phyloP scores from a whole-genome alignment of 331 rosid genomes.

The Malus hybrid region DNA sequence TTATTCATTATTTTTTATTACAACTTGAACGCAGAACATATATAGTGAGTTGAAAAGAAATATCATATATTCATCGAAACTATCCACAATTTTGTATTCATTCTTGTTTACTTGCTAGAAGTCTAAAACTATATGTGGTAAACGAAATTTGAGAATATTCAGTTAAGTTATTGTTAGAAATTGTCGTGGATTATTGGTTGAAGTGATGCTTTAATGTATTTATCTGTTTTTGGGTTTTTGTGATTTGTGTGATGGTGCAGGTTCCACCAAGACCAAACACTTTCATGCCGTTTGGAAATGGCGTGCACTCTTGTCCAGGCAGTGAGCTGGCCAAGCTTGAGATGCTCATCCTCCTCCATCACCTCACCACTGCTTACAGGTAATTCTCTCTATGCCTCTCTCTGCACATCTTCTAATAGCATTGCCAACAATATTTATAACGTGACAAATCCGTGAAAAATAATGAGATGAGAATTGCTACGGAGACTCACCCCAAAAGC shows the following conservation, averaged over 20 bases:
- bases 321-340: conserved; percentile 93
- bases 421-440: neutral
- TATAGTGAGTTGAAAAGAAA: no score
- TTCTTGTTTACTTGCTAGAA: no score
- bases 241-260: conserved; percentile 50
- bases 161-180: neutral
- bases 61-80: no score
- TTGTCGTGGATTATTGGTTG: neutral
- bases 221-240: neutral
- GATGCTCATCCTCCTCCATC: conserved; percentile 76
- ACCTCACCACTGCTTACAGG: conserved; percentile 78
- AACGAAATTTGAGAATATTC: neutral
- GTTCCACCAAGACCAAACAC: conserved; percentile 85
- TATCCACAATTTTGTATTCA: no score
- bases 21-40: no score
- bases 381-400: neutral
- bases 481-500: no score
- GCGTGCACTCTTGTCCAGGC: conserved; percentile 94
- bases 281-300: conserved; percentile 88
- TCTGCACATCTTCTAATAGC: neutral
- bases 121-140: neutral
- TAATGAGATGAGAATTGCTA: no score
- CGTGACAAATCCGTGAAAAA: no score
- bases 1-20: no score
- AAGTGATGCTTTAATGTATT: neutral